Percentiles rank a stretch among this genome's conserved stretches.
These are phyloP conservation scores for Kappamyces sp. DNA, from an alignment of 192 early-diverging fungal genomes.

Conservation along the genomic window DNA sequence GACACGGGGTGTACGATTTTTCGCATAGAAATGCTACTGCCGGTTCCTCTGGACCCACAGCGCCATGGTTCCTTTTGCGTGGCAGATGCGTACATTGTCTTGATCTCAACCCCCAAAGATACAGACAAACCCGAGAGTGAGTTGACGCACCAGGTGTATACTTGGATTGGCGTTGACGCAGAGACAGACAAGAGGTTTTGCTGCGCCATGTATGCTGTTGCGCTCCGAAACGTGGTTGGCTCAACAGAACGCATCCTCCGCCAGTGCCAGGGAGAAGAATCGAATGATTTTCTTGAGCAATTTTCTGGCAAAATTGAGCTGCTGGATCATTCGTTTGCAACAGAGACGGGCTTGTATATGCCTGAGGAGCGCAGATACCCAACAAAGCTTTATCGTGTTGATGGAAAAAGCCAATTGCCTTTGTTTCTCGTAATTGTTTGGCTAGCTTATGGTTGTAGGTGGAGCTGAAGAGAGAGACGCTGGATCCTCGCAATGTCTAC, in stretches of 20 bases:
- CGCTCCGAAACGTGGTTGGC: conserved; percentile 35
- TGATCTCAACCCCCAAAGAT: conserved; percentile 17
- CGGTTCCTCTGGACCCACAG: conserved; percentile 15
- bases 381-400: conserved; percentile 30
- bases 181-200: conserved; percentile 53
- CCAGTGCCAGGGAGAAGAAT: conserved; percentile 24
- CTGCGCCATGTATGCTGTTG: conserved; percentile 43
- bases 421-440: conserved; percentile 26
- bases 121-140: conserved; percentile 12
- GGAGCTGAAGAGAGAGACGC: conserved; percentile 16
- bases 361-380: conserved; percentile 31
- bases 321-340: conserved; percentile 20
- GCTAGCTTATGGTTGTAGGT: conserved; percentile 3
- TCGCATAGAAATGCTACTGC: conserved; percentile 39
- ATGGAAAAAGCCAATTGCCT: conserved; percentile 23
- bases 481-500: conserved; percentile 28
- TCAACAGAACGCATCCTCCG: conserved; percentile 21
- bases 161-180: conserved; percentile 43
- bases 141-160: conserved; percentile 30
- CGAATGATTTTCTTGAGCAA: conserved; percentile 18
- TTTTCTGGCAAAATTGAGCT: conserved; percentile 20
- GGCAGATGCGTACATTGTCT: conserved; percentile 44
- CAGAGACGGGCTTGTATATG: conserved; percentile 39
- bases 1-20: conserved; percentile 18
- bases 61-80: conserved; percentile 36